A percentile compares a stretch with the other conserved stretches of the same genome.
phyloP scores from a whole-genome alignment of 2,329 filamentous ascomycete species.

The Microdochium trichocladiopsis region DNA sequence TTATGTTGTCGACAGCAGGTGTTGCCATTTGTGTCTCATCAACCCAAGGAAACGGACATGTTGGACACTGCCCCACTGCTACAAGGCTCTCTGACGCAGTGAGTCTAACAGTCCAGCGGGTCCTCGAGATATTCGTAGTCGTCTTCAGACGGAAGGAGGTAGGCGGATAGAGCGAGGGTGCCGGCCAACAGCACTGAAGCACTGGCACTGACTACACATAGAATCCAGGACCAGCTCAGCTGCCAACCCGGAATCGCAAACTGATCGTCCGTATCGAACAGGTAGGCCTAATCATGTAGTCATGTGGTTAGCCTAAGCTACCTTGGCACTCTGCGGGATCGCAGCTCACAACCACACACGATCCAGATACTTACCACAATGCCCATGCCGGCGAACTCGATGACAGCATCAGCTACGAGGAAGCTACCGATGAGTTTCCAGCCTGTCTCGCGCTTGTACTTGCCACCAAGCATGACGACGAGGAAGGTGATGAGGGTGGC shows the following conservation, averaged over 20 bases:
- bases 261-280: conserved; percentile 75
- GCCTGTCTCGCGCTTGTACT: conserved; percentile 70
- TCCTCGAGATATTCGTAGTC: conserved; percentile 69
- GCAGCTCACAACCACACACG: too few species aligned
- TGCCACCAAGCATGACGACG: conserved; percentile 71
- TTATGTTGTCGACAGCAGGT: too few species aligned
- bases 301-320: not conserved
- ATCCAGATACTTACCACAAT: conserved; percentile 69
- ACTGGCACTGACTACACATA: conserved; percentile 52
- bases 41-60: too few species aligned
- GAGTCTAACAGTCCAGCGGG: conserved; percentile 45
- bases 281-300: conserved; percentile 54
- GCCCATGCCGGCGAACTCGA: conserved; percentile 71
- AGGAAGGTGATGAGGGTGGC: conserved; percentile 74
- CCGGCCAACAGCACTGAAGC: conserved; percentile 45
- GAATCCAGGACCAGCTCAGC: conserved; percentile 71
- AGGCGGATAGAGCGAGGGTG: conserved; percentile 59
- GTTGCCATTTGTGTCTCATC: too few species aligned
- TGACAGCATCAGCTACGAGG: conserved; percentile 55
- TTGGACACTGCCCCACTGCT: too few species aligned
- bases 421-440: conserved; percentile 71
- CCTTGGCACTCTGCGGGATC: not conserved
- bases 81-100: too few species aligned
- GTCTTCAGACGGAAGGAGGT: conserved; percentile 69
- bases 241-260: conserved; percentile 77